phyloP scores from a whole-genome alignment of 345 rosid species.

The Lepidium africanum region DNA sequence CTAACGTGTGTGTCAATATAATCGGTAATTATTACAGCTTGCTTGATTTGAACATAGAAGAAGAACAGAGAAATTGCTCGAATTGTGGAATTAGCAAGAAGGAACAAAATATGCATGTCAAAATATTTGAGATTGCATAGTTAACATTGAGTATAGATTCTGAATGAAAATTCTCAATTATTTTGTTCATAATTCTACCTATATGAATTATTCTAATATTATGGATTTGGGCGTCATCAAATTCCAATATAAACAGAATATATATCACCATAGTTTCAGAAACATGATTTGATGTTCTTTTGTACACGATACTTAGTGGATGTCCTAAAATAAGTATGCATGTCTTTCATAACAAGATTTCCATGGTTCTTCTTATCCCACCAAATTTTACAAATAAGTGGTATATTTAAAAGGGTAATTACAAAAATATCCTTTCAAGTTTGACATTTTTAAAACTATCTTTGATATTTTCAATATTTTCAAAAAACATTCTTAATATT shows the following conservation, averaged over 20 bases:
- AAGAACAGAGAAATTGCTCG: background rate
- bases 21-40: background rate
- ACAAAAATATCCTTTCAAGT: too few relatives aligned
- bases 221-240: conserved; percentile 26
- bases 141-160: conserved; percentile 3
- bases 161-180: background rate
- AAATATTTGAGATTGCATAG: background rate
- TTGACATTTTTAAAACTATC: too few relatives aligned
- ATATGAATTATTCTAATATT: conserved; percentile 12
- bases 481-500: too few relatives aligned
- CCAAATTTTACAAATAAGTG: too few relatives aligned
- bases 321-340: too few relatives aligned
- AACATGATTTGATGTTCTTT: background rate
- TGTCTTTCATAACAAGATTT: too few relatives aligned
- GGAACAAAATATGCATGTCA: background rate
- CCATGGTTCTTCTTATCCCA: too few relatives aligned
- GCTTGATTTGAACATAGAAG: background rate
- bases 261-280: conserved; percentile 2
- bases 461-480: too few relatives aligned
- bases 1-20: background rate
- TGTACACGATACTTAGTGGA: too few relatives aligned
- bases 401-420: too few relatives aligned
- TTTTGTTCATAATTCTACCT: background rate
- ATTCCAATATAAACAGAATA: conserved; percentile 10
- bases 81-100: background rate